Evolutionary conservation across 2,329 filamentous ascomycete species (phyloP).

Genomic region (Aspergillus amoenus): DNA sequence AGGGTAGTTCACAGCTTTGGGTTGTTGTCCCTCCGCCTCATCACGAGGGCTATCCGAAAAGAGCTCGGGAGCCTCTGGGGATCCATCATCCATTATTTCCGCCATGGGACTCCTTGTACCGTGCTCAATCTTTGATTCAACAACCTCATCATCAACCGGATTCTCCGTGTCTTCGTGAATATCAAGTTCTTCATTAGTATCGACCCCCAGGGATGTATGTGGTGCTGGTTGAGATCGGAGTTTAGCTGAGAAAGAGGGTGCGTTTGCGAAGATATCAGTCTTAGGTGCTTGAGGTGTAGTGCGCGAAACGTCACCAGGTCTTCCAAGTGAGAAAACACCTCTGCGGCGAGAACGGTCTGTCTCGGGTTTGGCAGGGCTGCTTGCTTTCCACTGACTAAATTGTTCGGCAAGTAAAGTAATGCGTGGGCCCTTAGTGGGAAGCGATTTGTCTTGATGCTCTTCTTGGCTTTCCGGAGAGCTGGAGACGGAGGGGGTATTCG

Average conservation of each 20-base stretch:
- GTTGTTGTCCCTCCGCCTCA: neutral
- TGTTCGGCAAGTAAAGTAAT: constrained; percentile 66
- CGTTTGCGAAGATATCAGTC: neutral
- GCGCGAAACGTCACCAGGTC: constrained; percentile 11
- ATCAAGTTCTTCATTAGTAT: constrained; percentile 12
- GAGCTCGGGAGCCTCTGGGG: constrained; percentile 5
- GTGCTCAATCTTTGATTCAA: neutral
- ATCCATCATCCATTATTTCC: constrained; percentile 15
- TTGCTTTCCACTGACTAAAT: constrained; percentile 62
- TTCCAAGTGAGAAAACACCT: constrained; percentile 38
- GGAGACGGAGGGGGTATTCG: neutral
- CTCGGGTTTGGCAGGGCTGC: constrained; percentile 51
- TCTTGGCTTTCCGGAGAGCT: neutral
- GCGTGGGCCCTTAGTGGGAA: constrained; percentile 43
- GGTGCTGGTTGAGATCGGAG: constrained; percentile 5
- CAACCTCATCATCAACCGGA: neutral
- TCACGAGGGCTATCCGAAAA: constrained; percentile 12
- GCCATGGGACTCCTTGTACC: constrained; percentile 14
- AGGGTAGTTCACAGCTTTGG: neutral
- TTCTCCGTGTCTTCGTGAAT: constrained; percentile 26
- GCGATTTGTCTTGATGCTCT: constrained; percentile 8
- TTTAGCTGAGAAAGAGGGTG: constrained; percentile 15
- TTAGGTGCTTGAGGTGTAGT: neutral
- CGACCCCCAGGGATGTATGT: neutral
- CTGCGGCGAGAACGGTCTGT: constrained; percentile 27